Percentiles rank a stretch among this genome's conserved stretches.
Conservation (phyloP, 1,284 basidiomycete species). For the Irpex rosettiformis region DNA sequence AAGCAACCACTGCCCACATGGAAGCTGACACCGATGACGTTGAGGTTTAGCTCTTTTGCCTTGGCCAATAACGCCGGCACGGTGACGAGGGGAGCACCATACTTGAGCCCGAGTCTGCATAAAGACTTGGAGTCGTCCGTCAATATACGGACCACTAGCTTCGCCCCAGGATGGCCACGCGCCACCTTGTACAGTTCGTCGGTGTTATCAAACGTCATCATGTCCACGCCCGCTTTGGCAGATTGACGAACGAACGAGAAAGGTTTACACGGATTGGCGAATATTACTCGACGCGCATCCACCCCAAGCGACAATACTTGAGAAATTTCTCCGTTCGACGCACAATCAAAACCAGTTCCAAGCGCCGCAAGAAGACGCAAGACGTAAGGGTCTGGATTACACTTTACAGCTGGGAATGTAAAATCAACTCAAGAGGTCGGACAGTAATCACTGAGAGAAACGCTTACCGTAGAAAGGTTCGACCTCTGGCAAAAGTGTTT, state of each 20-base stretch:
- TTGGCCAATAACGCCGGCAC: constrained; percentile 81
- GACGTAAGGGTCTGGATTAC: constrained; percentile 96
- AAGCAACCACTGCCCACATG: constrained; percentile 98
- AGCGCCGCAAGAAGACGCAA: constrained; percentile 87
- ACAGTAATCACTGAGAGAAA: constrained; percentile 16
- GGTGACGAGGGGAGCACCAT: constrained; percentile 86
- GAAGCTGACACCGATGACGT: constrained; percentile 96
- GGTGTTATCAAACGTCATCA: constrained; percentile 98
- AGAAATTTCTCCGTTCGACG: constrained; percentile 93
- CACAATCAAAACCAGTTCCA: constrained; percentile 96
- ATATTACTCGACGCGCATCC: constrained; percentile 83
- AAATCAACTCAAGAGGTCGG: constrained; percentile 8
- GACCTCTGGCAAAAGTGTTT: constrained; percentile 75
- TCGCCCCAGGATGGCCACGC: constrained; percentile 77
- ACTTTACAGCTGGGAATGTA: constrained; percentile 77
- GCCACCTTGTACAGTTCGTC: constrained; percentile 98
- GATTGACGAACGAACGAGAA: constrained; percentile 90
- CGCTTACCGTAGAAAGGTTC: constrained; percentile 87
- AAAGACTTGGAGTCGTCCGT: constrained; percentile 96
- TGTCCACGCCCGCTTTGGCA: constrained; percentile 74
- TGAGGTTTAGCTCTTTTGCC: constrained; percentile 77
- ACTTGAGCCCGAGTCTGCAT: constrained; percentile 94
- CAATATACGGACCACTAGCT: constrained; percentile 91
- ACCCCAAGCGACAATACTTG: constrained; percentile 77
- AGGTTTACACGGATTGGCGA: constrained; percentile 99